Evolutionary conservation across 2,329 filamentous ascomycete genomes (phyloP), one percentile per base, ranked within the genome.

Genomic region (Aureobasidium sp.): DNA sequence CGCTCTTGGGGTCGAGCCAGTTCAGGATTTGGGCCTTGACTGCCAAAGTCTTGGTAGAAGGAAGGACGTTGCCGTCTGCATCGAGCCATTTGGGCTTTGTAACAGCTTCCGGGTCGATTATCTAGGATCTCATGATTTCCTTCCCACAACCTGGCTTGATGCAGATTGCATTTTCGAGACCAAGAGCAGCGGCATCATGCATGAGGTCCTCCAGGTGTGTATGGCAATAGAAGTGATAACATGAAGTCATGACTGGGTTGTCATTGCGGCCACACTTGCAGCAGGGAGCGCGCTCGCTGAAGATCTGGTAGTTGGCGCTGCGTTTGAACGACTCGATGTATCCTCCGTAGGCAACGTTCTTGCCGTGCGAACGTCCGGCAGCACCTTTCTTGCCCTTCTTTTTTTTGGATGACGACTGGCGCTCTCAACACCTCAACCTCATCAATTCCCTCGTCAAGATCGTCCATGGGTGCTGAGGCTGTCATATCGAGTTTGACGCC

Each of bases 141-240:
- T 55, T 47, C 7, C 50, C 72, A 48, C 77, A 79, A 6, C 10
- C 47, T 34, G 36, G 10, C 6, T 13, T 58, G 61, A 49, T 25
- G 15, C 76, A 79, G 0, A 16, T n/a, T 2, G 39, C 32, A 13
- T 55, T 50, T 15, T 44, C 34, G 11, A 5, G 30, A n/a, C 5
- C 5, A 4, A 10, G 61, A 37, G 69, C 71, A 21, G 72, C 71
- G 3, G 69, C 16, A 8, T 32, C 54, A 0, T 71, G n/a, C 34
- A 55, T 34, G 48, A 75, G 62, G 2, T 68, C 65, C 2, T 67
- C 58, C 8, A 83, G 71, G 65, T 84, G 86, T 0, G 71, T 68
- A 1, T 68, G 61, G 69, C 84, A 87, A 65, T 83, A 83, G 5
- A 85, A 69, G 63, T 87, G 84, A 16, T 75, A 72, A 67, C 84